Base-by-base conservation (phyloP, 306 rosid genomes). In the Ormosia semicastrata region DNA sequence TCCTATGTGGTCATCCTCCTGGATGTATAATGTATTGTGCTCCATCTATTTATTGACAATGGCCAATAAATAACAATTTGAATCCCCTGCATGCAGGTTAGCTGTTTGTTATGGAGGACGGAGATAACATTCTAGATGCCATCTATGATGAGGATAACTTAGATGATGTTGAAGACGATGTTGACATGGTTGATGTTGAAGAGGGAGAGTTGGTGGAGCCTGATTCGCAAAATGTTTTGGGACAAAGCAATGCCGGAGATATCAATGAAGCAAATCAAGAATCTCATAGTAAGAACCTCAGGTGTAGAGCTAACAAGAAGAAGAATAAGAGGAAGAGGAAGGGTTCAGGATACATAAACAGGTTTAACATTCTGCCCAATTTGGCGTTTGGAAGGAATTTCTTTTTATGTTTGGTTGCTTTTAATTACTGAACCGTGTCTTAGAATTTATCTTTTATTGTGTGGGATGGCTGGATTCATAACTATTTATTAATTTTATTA, bases 111-210 rank as follows among this genome's bases (percentile, higher is more conserved):
- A 91, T 95, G 98, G 95, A 89, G 81, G 85, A 81, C 2, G 94
- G 72, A 29, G 94, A 88, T 80, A 90, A 71, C 87, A 74, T 93
- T 80, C 83, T 95, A 11, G 94, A 92, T 44, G 85, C 92, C 64
- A 82, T 95, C 73, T 60, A 78, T 12, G 95, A 90, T 60, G 96
- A 88, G 1, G 90, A 83, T 49, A 60, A 63, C 41, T 41, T 86
- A 8, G 93, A 2, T 7, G 4, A 12, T 50, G 57, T 5, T n/a
- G 60, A 24, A 24, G 24, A 85, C 1, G 46, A 64, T 37, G 93
- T 95, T 75, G 98, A 95, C 18, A 95, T 95, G 99, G 14, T 84
- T 11, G 99, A 93, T 81, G 81, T 92, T 14, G 99, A 95, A 80
- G 97, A 92, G 85, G 98, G 98, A 6, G 99, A 93, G 78, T 62